Evolutionary conservation across 768 basidiomycete genomes (phyloP).

Genomic region (Phaeotremella fagi): DNA sequence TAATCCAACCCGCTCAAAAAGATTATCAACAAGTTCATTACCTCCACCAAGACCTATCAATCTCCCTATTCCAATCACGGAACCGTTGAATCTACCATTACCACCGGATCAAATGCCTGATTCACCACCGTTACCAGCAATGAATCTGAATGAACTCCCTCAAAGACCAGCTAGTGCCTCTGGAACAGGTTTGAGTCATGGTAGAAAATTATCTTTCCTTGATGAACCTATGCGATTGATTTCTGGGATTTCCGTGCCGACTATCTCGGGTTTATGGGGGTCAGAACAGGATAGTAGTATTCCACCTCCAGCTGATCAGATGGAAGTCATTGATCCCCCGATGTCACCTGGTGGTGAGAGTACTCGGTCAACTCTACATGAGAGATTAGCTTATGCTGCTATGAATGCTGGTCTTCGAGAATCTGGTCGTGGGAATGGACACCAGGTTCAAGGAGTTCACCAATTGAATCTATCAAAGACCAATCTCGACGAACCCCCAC

Average conservation of each 20-base stretch:
- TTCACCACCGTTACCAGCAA: constrained; percentile 8
- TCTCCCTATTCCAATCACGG: constrained; percentile 10
- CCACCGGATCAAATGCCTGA: constrained; percentile 36
- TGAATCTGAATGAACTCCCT: neutral
- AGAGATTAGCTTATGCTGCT: neutral
- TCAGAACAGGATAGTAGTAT: constrained; percentile 1
- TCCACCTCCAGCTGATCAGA: neutral
- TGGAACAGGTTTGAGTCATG: neutral
- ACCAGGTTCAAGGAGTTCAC: no score
- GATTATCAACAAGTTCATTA: neutral
- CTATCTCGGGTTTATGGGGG: constrained; percentile 13
- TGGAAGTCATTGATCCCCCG: neutral
- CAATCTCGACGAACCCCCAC: no score
- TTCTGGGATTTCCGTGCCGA: constrained; percentile 3
- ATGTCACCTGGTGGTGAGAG: neutral
- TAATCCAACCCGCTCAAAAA: no score
- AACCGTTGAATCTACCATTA: constrained; percentile 12
- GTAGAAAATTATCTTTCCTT: constrained; percentile 12
- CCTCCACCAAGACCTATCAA: constrained; percentile 21
- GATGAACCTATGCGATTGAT: constrained; percentile 26
- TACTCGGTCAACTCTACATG: neutral
- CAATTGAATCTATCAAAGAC: no score
- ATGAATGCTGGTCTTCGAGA: neutral
- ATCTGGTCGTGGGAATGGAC: neutral
- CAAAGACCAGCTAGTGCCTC: neutral